Evolutionary conservation across 108 stramenopile genomes (phyloP), one percentile per base, ranked within the genome.

Genomic region (Skeletonema marinoi): DNA sequence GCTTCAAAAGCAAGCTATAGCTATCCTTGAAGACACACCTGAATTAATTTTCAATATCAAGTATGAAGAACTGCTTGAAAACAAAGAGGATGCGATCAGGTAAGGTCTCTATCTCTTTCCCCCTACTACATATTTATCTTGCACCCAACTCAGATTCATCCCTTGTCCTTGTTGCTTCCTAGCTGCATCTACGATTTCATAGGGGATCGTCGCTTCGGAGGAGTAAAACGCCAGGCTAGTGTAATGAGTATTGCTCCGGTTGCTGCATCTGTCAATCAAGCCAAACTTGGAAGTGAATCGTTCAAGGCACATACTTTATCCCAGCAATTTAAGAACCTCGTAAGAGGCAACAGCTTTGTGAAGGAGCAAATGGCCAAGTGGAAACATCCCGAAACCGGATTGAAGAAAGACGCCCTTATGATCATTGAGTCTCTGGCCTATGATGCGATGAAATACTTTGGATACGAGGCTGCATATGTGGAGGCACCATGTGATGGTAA

Each of bases 311-410:
- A 30, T 1, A 19, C 21, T 11, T 63, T 83, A 36, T 83, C 82
- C 7, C 73, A 78, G 13, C 82, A 83, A 19, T 83, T 83, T 70
- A 33, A 73, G 63, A 83, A 83, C 60, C 78, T 78, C 2, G 4
- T n/a, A 14, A 19, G 71, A 32, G 71, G 78, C 2, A 48, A 41
- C 6, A 64, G 61, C 2, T 78, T 78, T 54, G 65, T 62, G 6
- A 73, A 65, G 32, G 31, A 5, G 14, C 78, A 78, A 66, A 14
- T 56, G 58, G 17, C 66, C 30, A 78, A 78, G 36, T 78, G 78
- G 78, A 38, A 42, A 32, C 39, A 41, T 41, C 39, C 39, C 10
- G 16, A 29, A 31, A 60, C 44, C 30, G 70, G 39, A 10, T 30
- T 78, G 41, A 73, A 73, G 9, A 31, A n/a, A 8, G 71, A 78